Conservation (phyloP, 148 eudicot genomes). For the Persicaria tinctoria region DNA sequence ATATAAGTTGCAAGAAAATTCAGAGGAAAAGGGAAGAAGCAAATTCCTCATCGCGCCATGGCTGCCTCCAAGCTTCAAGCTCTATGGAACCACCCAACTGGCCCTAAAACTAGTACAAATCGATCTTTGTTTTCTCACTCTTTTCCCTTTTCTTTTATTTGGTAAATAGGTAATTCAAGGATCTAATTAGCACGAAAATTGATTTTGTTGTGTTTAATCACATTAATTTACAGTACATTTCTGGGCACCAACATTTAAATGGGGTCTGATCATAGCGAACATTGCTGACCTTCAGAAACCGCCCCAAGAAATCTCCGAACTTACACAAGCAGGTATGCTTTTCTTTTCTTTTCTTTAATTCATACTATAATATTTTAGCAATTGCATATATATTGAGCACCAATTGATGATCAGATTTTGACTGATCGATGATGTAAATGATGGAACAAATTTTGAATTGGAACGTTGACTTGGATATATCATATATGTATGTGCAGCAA, state of each 20-base stretch:
- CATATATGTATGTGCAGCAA: constrained; percentile 3
- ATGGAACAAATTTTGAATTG: no score
- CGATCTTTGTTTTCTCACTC: neutral
- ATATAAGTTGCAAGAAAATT: no score
- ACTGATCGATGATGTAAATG: neutral
- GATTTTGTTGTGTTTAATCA: neutral
- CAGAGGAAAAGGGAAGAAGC: neutral
- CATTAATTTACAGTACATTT: constrained; percentile 17
- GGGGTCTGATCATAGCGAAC: constrained; percentile 19
- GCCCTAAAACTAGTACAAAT: constrained; percentile 42
- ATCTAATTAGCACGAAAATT: no score
- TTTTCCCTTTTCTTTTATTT: neutral
- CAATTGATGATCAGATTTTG: neutral
- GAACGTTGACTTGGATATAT: no score
- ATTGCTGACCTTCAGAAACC: constrained; percentile 19
- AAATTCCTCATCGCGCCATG: constrained; percentile 12
- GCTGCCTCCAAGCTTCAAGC: constrained; percentile 40
- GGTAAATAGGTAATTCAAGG: neutral
- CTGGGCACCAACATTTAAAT: constrained; percentile 22
- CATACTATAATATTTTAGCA: no score
- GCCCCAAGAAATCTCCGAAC: constrained; percentile 14
- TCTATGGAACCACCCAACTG: constrained; percentile 55
- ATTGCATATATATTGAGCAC: no score
- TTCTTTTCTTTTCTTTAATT: no score
- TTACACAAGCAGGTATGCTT: constrained; percentile 16